Evolutionary conservation across 148 eudicot genomes (phyloP).

Genomic region (Silene latifolia): DNA sequence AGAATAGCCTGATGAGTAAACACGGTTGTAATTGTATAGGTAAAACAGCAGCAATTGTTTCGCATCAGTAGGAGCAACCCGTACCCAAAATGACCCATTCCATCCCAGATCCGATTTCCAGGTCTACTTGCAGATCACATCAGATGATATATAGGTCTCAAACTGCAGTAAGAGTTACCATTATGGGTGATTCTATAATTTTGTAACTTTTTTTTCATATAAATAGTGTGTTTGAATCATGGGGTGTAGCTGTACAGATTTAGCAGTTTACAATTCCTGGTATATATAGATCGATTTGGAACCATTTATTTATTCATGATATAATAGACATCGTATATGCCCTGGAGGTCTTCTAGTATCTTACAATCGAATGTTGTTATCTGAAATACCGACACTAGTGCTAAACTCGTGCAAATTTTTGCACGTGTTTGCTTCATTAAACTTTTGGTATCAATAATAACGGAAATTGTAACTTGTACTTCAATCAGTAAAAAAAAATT

Average conservation of each 20-base stretch:
- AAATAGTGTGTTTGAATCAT: constrained; percentile 11
- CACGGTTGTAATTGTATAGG: constrained; percentile 25
- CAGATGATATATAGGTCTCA: constrained; percentile 7
- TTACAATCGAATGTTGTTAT: too few species aligned
- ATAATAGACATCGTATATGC: too few species aligned
- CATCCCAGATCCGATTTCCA: not conserved
- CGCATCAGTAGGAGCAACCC: constrained; percentile 15
- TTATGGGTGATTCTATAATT: constrained; percentile 26
- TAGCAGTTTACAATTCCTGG: constrained; percentile 14
- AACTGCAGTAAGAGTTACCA: constrained; percentile 16
- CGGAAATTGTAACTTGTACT: too few species aligned
- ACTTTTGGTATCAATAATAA: too few species aligned
- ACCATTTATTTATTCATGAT: not conserved
- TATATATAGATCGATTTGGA: constrained; percentile 7
- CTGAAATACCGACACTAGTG: too few species aligned
- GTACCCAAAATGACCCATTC: not conserved
- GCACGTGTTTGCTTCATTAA: too few species aligned
- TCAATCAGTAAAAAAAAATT: too few species aligned
- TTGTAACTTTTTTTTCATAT: constrained; percentile 21
- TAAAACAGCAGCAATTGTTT: constrained; percentile 24
- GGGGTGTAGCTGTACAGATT: constrained; percentile 32
- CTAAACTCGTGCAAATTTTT: too few species aligned
- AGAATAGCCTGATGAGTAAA: not conserved
- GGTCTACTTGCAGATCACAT: constrained; percentile 5
- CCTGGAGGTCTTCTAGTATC: too few species aligned